These are phyloP conservation scores for Pseudogymnoascus sp. DNA, from an alignment of 2,329 filamentous ascomycete species.

Conservation along the genomic window DNA sequence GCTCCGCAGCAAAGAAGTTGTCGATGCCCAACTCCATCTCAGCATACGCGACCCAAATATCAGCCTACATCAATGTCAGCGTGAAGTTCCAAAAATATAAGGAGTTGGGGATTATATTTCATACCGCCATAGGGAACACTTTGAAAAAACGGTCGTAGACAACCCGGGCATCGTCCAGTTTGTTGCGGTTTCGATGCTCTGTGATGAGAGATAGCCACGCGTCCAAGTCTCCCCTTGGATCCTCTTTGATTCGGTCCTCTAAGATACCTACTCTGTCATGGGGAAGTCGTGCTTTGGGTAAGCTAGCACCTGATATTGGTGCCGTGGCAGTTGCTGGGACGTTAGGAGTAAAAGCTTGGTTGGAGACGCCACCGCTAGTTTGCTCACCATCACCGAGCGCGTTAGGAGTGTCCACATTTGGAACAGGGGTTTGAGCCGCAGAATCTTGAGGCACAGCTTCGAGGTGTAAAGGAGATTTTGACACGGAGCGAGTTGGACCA, in stretches of 20 bases:
- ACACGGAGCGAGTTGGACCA: conserved; percentile 21
- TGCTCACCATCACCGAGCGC: conserved; percentile 11
- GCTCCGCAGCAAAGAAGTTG: conserved; percentile 71
- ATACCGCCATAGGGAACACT: conserved; percentile 83
- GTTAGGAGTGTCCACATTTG: conserved; percentile 13
- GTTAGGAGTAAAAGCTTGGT: conserved; percentile 14
- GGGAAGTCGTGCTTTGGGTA: conserved; percentile 30
- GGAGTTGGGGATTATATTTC: conserved; percentile 34
- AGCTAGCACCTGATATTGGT: conserved; percentile 6
- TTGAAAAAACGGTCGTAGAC: conserved; percentile 82
- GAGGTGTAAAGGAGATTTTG: conserved; percentile 7
- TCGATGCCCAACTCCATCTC: conserved; percentile 85
- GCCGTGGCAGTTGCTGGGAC: background rate
- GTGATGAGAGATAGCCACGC: conserved; percentile 84
- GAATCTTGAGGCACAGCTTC: conserved; percentile 8
- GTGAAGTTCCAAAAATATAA: conserved; percentile 9
- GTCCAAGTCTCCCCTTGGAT: conserved; percentile 85
- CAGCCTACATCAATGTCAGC: conserved; percentile 56
- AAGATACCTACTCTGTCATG: conserved; percentile 40
- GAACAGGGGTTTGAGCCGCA: background rate
- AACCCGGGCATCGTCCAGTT: conserved; percentile 70
- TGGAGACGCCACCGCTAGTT: conserved; percentile 11
- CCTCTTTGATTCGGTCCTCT: conserved; percentile 86
- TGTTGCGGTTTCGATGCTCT: conserved; percentile 74
- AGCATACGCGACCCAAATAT: conserved; percentile 83